Conservation (phyloP, 192 early-diverging fungal genomes). For the Backusella sp. region DNA sequence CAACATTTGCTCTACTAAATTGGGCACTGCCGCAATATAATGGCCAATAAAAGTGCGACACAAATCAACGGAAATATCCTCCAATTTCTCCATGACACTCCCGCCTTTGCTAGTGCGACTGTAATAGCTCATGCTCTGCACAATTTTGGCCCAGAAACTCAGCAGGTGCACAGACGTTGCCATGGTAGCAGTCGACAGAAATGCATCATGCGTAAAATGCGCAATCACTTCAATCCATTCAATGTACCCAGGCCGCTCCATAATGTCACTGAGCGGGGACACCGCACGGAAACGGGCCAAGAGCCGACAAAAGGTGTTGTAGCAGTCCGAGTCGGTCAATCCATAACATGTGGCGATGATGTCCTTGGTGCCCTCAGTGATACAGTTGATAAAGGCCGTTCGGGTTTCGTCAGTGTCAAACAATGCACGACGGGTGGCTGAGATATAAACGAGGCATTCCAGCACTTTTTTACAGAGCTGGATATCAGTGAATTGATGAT, state of each 20-base stretch:
- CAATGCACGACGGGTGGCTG: conserved; percentile 80
- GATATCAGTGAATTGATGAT: conserved; percentile 54
- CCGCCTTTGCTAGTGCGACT: conserved; percentile 34
- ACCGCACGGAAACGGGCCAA: conserved; percentile 78
- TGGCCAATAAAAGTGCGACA: conserved; percentile 50
- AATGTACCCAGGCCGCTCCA: conserved; percentile 63
- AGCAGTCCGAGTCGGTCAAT: conserved; percentile 73
- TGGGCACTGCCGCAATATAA: conserved; percentile 47
- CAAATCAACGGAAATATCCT: conserved; percentile 48
- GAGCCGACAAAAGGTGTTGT: conserved; percentile 81
- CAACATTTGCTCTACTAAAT: conserved; percentile 48
- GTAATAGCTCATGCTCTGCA: conserved; percentile 51
- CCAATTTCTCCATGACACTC: conserved; percentile 40
- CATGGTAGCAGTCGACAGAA: conserved; percentile 63
- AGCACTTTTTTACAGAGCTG: conserved; percentile 61
- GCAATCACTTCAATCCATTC: conserved; percentile 64
- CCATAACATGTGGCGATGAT: conserved; percentile 62
- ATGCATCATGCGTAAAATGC: conserved; percentile 61
- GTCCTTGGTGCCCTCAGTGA: conserved; percentile 65
- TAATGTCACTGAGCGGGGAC: conserved; percentile 80
- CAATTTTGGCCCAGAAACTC: conserved; percentile 87
- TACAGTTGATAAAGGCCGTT: conserved; percentile 60
- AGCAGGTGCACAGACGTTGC: conserved; percentile 66
- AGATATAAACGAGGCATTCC: conserved; percentile 75
- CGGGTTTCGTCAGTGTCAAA: conserved; percentile 72